Base-by-base conservation (phyloP, 2,329 filamentous ascomycete genomes). In the Aspergillus fischeri region DNA sequence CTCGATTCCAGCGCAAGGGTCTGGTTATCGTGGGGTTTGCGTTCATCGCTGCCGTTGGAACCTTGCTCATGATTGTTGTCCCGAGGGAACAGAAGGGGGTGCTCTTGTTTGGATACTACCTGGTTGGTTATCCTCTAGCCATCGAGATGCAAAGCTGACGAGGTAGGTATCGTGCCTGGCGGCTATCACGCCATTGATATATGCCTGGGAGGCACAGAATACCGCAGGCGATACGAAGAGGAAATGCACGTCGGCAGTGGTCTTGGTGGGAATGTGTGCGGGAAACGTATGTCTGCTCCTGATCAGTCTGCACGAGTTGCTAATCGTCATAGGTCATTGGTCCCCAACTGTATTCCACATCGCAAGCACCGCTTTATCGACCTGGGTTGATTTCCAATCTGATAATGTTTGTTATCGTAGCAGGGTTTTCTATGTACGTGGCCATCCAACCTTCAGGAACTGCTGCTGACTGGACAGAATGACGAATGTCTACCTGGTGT, bases 61-160 rank as follows among this genome's bases (percentile, higher is more conserved):
- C 77, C 1, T 69, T 82, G 32, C 65, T 83, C 24, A 78, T 83
- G 73, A 70, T 83, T 45, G 78, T 78, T 0, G 73, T 82, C 0
- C 77, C 78, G 0, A 72, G 78, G 3, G 60, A 72, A 1, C 73
- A 81, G 25, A 81, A 80, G 58, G 80, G 78, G 0, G 78, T 78
- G 6, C 65, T 82, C 32, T 68, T 83, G 10, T 77, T 82, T 49
- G 79, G 80, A 0, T 82, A 82, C 60, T 83, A 83, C 58, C 67
- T 83, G 14, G 79, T 81, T 54, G 27, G 58, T 17, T 11, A 0
- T 11, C 14, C 28, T n/a, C 4, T 5, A 17, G 2, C 7, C 1
- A 20, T 24, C 2, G 1, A 6, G 4, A 9, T 9, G 1, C 4
- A 0, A 7, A 1, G 24, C 7, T 29, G 4, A 20, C 42, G 49